Conservation (phyloP, 352 stramenopile species). For the Globisporangium viniferum region DNA sequence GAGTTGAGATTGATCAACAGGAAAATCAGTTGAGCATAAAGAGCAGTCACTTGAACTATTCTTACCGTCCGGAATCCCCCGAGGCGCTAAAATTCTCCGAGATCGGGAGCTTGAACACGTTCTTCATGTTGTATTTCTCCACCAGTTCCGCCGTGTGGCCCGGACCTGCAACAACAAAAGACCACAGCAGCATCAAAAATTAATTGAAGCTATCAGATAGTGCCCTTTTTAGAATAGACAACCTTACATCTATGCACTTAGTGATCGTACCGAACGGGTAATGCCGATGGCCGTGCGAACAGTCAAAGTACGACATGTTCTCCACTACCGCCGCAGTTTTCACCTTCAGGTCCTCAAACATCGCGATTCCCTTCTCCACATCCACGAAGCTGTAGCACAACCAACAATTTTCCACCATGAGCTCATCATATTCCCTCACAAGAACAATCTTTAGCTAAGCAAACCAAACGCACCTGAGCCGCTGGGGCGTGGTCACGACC, state of each 20-base stretch:
- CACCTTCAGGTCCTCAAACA: conserved; percentile 98
- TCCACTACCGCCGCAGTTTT: conserved; percentile 97
- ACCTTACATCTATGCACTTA: not conserved
- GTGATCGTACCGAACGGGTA: conserved; percentile 73
- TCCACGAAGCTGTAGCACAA: conserved; percentile 90
- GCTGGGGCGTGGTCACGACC: conserved; percentile 98
- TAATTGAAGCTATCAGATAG: not conserved
- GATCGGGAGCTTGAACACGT: conserved; percentile 85
- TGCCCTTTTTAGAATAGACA: not conserved
- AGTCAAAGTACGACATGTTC: conserved; percentile 99
- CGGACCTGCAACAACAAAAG: conserved; percentile 29
- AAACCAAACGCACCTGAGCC: conserved; percentile 68
- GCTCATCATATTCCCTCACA: not conserved
- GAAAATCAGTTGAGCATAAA: no score
- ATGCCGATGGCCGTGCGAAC: conserved; percentile 78
- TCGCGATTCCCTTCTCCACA: conserved; percentile 97
- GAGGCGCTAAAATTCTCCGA: conserved; percentile 68
- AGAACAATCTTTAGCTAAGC: not conserved
- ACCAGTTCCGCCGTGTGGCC: conserved; percentile 77
- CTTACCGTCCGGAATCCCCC: conserved; percentile 71
- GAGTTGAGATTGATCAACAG: not conserved
- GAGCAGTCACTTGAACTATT: not conserved
- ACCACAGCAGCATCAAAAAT: not conserved
- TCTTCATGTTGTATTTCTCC: conserved; percentile 78
- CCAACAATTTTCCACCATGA: not conserved